Base-by-base conservation (phyloP, 495 filamentous ascomycete species). In the Talaromyces ruber region DNA sequence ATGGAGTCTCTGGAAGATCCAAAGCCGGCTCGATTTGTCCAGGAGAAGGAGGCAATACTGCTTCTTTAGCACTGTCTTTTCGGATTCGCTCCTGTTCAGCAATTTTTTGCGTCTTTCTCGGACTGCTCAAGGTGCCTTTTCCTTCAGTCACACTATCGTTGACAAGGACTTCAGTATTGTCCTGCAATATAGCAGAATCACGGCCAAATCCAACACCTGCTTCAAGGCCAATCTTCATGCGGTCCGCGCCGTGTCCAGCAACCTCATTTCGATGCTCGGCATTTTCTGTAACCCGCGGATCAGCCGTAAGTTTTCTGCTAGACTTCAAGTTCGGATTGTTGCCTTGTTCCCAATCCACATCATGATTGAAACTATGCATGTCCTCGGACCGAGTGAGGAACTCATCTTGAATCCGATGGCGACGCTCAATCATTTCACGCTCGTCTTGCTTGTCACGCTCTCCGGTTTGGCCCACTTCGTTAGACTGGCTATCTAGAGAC, bases 301-400 rank as follows among this genome's bases (percentile, higher is more conserved):
- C 90, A 51, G 79, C 76, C 1, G 87, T 85, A 28, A 78, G 70
- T 63, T 83, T 82, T 65, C 85, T 84, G 63, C 75, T 82, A 16
- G 77, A 75, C 67, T 84, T 82, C 34, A 85, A 72, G 64, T 86
- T 82, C 6, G 86, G 82, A 62, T 87, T 88, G 62, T 77, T 75
- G 56, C 76, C 78, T 66, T 86, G 84, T 62, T 88, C 85, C 79
- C 85, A 84, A 61, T 90, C 86, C 50, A 88, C 81, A 65, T 95
- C 91, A 65, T 96, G 89, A 66, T 96, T 96, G 78, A 93, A 93
- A 66, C 88, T 93, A 59, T 82, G 79, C 66, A 90, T 73, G 21
- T 77, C 73, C 59, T 90, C 87, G 2, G 80, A 80, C 43, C 83
- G 76, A 53, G 81, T 78, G 16, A 90, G 73, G 30, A 84, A 78